Conservation (phyloP, 805 yeast genomes). For the Monosporozyma servazzii region DNA sequence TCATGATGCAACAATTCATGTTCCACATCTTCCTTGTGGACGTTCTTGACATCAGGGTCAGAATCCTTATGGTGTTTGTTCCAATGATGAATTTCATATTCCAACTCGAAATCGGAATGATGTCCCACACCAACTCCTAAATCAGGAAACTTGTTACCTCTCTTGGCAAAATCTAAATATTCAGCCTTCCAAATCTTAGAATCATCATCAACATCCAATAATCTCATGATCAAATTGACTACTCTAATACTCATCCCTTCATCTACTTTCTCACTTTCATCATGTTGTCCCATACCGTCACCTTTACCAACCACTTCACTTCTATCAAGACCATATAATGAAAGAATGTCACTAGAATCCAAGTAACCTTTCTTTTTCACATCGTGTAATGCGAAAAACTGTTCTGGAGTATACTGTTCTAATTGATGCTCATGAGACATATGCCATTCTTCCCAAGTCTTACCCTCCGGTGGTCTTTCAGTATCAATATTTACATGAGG, state of each 20-base stretch:
- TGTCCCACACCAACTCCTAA: constrained; percentile 91
- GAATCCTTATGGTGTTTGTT: constrained; percentile 60
- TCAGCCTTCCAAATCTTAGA: constrained; percentile 58
- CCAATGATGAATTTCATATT: constrained; percentile 95
- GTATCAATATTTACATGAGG: constrained; percentile 23
- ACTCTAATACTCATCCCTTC: constrained; percentile 47
- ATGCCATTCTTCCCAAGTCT: constrained; percentile 79
- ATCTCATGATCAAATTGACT: constrained; percentile 40
- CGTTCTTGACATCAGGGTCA: constrained; percentile 74
- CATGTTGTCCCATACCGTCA: constrained; percentile 79
- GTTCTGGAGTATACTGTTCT: constrained; percentile 60
- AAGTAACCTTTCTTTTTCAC: constrained; percentile 47
- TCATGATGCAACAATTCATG: constrained; percentile 79
- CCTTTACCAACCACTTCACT: constrained; percentile 77
- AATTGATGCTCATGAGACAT: constrained; percentile 83
- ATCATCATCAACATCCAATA: constrained; percentile 61
- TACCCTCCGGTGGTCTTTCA: constrained; percentile 42
- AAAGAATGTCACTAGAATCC: constrained; percentile 54
- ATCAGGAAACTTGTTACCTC: constrained; percentile 77
- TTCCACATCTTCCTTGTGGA: constrained; percentile 84
- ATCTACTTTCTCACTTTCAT: constrained; percentile 51
- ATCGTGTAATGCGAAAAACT: constrained; percentile 79
- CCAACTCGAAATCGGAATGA: constrained; percentile 87
- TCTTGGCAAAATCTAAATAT: constrained; percentile 50
- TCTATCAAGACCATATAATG: constrained; percentile 71